Evolutionary conservation across 2,329 filamentous ascomycete species (phyloP), one percentile per base, ranked within the genome.

Genomic region (Phialocephala sp.): DNA sequence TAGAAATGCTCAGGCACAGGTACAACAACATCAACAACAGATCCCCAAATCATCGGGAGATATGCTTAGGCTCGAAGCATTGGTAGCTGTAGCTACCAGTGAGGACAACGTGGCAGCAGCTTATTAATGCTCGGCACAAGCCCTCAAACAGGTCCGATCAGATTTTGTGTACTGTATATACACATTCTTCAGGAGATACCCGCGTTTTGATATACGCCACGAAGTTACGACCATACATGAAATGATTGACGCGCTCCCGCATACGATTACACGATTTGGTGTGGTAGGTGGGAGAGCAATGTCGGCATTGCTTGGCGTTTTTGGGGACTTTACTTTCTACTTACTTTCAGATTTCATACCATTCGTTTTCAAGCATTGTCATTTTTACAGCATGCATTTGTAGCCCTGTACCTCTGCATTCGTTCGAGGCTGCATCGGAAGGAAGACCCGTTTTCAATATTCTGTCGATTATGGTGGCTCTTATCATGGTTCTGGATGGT

Each of bases 81-180:
- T 90, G 9, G 87, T 89, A n/a, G 87, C 87, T 5, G 87, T 89
- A 50, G 87, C 87, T 4, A 89, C 87, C 1, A 84, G 83, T 67
- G 86, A 88, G 73, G 82, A 78, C 35, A 79, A 77, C 62, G 75
- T 76, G 4, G 72, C 76, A 15, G 74, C 78, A 27, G 71, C 69
- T 32, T 72, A 72, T 66, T 74, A 68, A 68, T 24, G 43, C 37
- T 41, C 20, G 39, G 11, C 18, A 12, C 22, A 4, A 11, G 2
- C 24, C 22, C n/a, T 47, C 32, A 11, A 14, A 61, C 39, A n/a
- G 59, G 45, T 36, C 36, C 32, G 45, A 57, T 45, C 22, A 60
- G 37, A 45, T 62, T 63, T 65, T 68, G 67, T 69, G 70, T 68
- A 66, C 52, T 69, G 68, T 68, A 72, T 66, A 71, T 71, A 73